These are phyloP conservation scores for Saturnispora zaruensis DNA, from an alignment of 805 yeast genomes.

Conservation along the genomic window DNA sequence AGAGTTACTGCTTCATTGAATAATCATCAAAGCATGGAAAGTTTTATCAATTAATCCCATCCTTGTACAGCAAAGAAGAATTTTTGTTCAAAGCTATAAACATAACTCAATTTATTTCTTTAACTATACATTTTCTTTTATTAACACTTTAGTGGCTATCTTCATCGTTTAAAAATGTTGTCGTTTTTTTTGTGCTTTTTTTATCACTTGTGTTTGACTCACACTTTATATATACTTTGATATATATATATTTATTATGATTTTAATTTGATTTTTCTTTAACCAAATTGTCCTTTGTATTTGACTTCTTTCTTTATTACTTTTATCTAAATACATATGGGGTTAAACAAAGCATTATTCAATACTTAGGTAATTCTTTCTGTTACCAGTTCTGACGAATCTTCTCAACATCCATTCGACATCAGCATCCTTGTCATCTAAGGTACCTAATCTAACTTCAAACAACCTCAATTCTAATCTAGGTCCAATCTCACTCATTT, in stretches of 20 bases:
- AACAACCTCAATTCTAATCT: conserved; percentile 92
- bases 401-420: conserved; percentile 95
- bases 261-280: neutral
- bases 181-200: neutral
- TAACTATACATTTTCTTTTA: neutral
- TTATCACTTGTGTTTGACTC: neutral
- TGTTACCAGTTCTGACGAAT: conserved; percentile 88
- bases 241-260: neutral
- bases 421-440: conserved; percentile 94
- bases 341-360: conserved; percentile 11
- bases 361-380: conserved; percentile 71
- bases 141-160: neutral
- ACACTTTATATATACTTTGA: neutral
- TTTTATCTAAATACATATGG: neutral
- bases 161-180: neutral
- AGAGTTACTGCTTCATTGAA: conserved; percentile 8
- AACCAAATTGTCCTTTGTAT: neutral
- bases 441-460: conserved; percentile 80
- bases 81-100: neutral
- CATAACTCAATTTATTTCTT: neutral
- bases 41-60: neutral
- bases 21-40: neutral
- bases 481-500: conserved; percentile 96
- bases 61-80: neutral
- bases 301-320: conserved; percentile 10